Percentiles rank a stretch among this genome's conserved stretches.
These are phyloP conservation scores for Erythrophleum ivorense DNA, from an alignment of 331 rosid genomes.

Conservation along the genomic window DNA sequence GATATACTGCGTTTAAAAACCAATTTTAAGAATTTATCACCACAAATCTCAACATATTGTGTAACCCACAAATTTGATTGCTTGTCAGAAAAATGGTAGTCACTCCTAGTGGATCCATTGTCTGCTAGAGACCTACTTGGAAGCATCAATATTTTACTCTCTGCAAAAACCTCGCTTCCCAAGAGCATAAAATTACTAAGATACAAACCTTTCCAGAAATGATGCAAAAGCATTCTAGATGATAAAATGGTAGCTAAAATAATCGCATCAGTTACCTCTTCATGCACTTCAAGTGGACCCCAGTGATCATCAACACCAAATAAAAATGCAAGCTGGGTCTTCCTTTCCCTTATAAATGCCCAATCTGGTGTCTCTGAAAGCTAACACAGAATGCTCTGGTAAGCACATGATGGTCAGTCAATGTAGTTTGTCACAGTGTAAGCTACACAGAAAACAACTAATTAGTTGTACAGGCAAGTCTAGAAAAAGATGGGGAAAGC, in stretches of 20 bases:
- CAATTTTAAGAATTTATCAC: constrained; percentile 12
- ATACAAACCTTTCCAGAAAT: constrained; percentile 13
- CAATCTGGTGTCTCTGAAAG: constrained; percentile 85
- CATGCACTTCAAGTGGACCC: constrained; percentile 86
- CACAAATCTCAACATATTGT: not conserved
- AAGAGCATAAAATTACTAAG: not conserved
- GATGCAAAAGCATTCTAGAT: constrained; percentile 33
- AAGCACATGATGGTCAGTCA: constrained; percentile 47
- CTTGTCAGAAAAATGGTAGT: not conserved
- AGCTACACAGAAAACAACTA: constrained; percentile 14
- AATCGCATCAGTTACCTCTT: constrained; percentile 63
- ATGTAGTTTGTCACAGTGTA: constrained; percentile 17
- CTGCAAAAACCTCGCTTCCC: constrained; percentile 16
- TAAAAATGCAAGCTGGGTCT: constrained; percentile 71
- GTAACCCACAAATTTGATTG: not conserved
- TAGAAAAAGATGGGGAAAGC: not conserved
- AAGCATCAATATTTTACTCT: constrained; percentile 13
- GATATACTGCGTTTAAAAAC: not conserved
- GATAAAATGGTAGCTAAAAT: constrained; percentile 29
- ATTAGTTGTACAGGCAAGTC: not conserved
- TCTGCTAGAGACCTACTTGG: not conserved
- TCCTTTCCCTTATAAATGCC: constrained; percentile 72
- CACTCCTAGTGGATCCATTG: not conserved
- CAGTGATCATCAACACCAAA: constrained; percentile 86
- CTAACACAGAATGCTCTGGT: constrained; percentile 53